Base-by-base conservation (phyloP, 192 early-diverging fungal genomes). In the Gryganskiella cystojenkinii region DNA sequence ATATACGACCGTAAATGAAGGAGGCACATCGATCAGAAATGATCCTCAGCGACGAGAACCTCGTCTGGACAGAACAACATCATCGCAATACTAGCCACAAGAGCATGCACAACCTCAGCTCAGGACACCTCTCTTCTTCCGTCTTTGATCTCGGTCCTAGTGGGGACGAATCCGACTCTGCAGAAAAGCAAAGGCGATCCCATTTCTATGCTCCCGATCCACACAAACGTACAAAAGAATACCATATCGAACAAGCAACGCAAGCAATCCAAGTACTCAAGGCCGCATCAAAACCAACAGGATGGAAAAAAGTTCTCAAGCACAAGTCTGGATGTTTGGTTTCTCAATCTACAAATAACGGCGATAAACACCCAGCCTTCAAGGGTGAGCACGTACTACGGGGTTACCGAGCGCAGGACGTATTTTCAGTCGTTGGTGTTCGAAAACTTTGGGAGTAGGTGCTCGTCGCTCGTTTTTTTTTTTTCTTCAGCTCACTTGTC, bases 341-440 rank as follows among this genome's bases (percentile, higher is more conserved):
- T 44, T 85, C 80, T 35, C 84, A 83, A 74, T 83, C 81, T 27
- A 71, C 44, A n/a, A 79, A 69, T 3, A 70, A 49, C 40, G 75
- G 61, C 30, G 85, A 86, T n/a, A 87, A 87, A 46, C 75, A 82
- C 7, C 82, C 85, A 6, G 56, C 84, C 8, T 89, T 84, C 63
- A 89, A 86, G 67, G 81, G 84, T 20, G 81, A 84, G 70, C 67
- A 70, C 50, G 64, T 82, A 10, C 82, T 87, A 30, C 79, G 82
- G 45, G 84, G 82, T 0, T 85, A 82, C 35, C 65, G 67, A 27
- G 84, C 86, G 25, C 83, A 85, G 46, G 66, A 83, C 2, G 80
- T 86, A n/a, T 86, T 88, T 56, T 81, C 83, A n/a, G 85, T 88
- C 1, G 83, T 86, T 65, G 83, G 83, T 7, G 81, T 84, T 54